Base-by-base conservation (phyloP, 106 monocot genomes). In the Apostasia shenzhenica region DNA sequence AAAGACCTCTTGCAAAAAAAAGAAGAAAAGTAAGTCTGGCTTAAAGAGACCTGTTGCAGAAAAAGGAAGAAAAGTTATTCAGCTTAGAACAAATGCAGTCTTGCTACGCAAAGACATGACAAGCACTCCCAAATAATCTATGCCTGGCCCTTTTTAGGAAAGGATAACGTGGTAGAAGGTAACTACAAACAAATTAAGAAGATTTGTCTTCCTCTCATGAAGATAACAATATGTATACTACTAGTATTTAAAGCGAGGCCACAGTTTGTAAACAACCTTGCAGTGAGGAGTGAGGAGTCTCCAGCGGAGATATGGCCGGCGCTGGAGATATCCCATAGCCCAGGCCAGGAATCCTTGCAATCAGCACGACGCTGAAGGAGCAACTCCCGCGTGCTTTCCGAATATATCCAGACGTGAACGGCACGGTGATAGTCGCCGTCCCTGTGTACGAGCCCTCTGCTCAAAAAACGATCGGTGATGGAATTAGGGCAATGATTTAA, bases 321-420 rank as follows among this genome's bases (percentile, higher is more conserved):
- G 73, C 92, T 97, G 57, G 97, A 97, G 58, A 92, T 90, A 55
- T 97, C 97, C 92, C 97, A 97, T 59, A 66, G 77, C 3, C 89
- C 89, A 1, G 97, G 92, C 92, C 94, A 95, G 3, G 94, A 91
- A 39, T 92, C 97, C 82, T 97, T 97, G 80, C 97, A 83, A 57
- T 89, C 92, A 43, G 97, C 84, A 1, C 97, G 92, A 67, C 78
- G 82, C 80, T 97, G 97, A 45, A 97, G 81, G 51, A 97, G 85
- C 12, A 97, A 83, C 83, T 97, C 86, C 49, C 76, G 73, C 4
- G 97, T 97, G 79, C 79, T 83, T 86, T 97, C 97, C 45, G 87
- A 76, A 75, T 87, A 97, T 59, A 97, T 97, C 97, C 92, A 97
- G 9, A 87, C 84, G 74, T 97, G 92, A 50, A 97, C 97, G 6